These are phyloP conservation scores for Pseudocercospora vitis DNA, from an alignment of 2,329 filamentous ascomycete species.

Conservation along the genomic window DNA sequence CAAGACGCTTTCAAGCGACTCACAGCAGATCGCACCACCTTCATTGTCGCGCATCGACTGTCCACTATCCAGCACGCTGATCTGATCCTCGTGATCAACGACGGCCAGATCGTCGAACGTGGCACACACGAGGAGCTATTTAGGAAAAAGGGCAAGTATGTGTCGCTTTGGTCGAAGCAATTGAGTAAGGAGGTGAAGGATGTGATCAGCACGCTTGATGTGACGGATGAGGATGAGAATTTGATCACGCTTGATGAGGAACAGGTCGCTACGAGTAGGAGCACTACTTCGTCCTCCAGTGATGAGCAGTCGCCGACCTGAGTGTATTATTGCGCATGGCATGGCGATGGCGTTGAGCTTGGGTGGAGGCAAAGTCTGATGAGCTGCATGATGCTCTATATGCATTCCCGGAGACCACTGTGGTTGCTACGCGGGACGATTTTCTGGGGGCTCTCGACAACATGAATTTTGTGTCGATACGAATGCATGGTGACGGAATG, in stretches of 20 bases:
- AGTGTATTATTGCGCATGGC: not conserved
- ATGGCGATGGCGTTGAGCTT: not conserved
- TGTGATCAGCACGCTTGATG: conserved; percentile 21
- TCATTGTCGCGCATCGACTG: conserved; percentile 76
- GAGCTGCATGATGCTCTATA: not conserved
- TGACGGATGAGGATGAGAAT: conserved; percentile 17
- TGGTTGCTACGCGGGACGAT: too few relatives aligned
- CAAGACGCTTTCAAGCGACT: conserved; percentile 60
- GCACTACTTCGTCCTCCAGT: conserved; percentile 1
- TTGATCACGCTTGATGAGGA: conserved; percentile 12
- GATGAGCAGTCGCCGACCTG: not conserved
- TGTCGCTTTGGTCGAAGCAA: conserved; percentile 38
- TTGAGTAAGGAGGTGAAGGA: conserved; percentile 31
- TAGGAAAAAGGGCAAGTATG: conserved; percentile 37
- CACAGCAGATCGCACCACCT: conserved; percentile 64
- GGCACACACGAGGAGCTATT: conserved; percentile 75
- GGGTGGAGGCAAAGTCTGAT: not conserved
- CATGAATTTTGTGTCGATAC: too few relatives aligned
- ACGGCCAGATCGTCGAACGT: conserved; percentile 69
- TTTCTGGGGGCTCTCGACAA: too few relatives aligned
- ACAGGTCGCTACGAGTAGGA: not conserved
- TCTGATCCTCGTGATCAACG: conserved; percentile 72
- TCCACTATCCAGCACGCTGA: conserved; percentile 77
- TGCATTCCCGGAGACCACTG: not conserved
- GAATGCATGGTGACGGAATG: too few relatives aligned